Evolutionary conservation across 805 yeast genomes (phyloP).

Genomic region (Teunomyces funiuensis): DNA sequence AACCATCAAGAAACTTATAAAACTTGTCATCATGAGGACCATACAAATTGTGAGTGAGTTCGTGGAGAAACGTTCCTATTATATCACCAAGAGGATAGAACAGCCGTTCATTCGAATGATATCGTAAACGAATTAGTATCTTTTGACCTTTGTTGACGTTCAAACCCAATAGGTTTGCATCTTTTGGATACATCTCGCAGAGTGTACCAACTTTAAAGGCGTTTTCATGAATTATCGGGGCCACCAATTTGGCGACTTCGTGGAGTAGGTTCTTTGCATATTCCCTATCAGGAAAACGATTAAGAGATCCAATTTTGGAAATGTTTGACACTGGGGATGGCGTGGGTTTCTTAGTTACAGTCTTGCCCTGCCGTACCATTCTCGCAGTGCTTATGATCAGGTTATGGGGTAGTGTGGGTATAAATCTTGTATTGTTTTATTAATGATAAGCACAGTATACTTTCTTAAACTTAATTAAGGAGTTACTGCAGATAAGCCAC

Average conservation of each 20-base stretch:
- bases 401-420: not conserved
- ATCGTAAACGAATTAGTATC: constrained; percentile 69
- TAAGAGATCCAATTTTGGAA: constrained; percentile 37
- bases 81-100: constrained; percentile 67
- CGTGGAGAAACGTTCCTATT: constrained; percentile 85
- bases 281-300: constrained; percentile 35
- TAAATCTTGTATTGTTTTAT: not conserved
- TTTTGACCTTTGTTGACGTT: constrained; percentile 79
- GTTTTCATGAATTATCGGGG: constrained; percentile 74
- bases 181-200: constrained; percentile 80
- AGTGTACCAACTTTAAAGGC: constrained; percentile 64
- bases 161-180: constrained; percentile 65
- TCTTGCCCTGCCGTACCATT: constrained; percentile 4
- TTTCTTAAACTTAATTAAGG: not conserved
- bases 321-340: constrained; percentile 40
- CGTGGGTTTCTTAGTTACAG: constrained; percentile 11
- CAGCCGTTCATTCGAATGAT: constrained; percentile 46
- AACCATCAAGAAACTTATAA: constrained; percentile 61
- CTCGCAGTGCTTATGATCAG: not conserved
- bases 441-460: no score
- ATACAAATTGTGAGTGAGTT: constrained; percentile 71
- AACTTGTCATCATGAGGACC: constrained; percentile 83
- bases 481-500: not conserved
- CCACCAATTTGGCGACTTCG: constrained; percentile 65
- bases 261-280: constrained; percentile 54